Conservation (phyloP, 176 grass and related monocot species). For the Cocos nucifera region DNA sequence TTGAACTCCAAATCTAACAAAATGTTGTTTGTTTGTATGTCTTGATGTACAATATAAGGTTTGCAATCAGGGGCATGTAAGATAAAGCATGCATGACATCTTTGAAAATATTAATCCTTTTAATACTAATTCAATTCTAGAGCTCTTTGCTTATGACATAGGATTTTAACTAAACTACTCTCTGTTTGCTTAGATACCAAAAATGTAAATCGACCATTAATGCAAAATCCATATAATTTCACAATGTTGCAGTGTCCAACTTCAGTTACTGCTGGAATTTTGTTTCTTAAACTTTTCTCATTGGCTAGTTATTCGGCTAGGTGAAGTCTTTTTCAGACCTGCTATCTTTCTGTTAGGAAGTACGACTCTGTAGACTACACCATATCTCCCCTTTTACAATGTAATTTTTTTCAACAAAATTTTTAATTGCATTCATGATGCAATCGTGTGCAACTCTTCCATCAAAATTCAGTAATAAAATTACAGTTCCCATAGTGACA, state of each 20-base stretch:
- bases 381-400: too few species aligned
- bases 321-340: too few species aligned
- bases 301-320: neutral
- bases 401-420: too few species aligned
- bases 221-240: slow-evolving; percentile 4
- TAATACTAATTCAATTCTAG: slow-evolving; percentile 10
- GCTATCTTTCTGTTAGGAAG: too few species aligned
- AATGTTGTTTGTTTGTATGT: slow-evolving; percentile 5
- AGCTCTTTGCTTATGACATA: neutral
- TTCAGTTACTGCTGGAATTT: neutral
- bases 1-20: neutral
- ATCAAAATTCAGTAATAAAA: too few species aligned
- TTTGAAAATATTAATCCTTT: slow-evolving; percentile 6
- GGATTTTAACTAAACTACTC: slow-evolving; percentile 4
- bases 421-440: too few species aligned
- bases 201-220: neutral
- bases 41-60: neutral
- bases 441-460: too few species aligned
- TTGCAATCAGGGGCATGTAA: neutral
- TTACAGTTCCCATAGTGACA: too few species aligned
- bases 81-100: slow-evolving; percentile 6
- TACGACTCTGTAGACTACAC: too few species aligned
- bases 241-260: neutral
- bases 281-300: neutral
- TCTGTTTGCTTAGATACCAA: slow-evolving; percentile 5